Evolutionary conservation across 495 filamentous ascomycete genomes (phyloP).

Genomic region (Talaromyces thailandensis): DNA sequence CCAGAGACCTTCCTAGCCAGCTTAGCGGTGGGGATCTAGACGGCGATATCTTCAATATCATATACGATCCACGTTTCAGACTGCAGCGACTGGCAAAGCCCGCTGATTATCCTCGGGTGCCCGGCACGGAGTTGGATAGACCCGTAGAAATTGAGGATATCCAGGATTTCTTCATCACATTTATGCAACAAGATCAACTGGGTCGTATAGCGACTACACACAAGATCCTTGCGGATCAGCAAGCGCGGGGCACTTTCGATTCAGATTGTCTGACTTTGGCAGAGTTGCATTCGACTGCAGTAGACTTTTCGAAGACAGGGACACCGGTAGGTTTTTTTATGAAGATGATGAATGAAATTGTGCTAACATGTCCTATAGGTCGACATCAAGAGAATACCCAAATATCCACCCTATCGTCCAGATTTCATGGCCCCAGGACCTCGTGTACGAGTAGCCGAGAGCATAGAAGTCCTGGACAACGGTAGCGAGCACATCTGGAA

Average conservation of each 20-base stretch:
- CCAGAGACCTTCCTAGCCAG: conserved; percentile 64
- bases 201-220: conserved; percentile 62
- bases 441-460: conserved; percentile 37
- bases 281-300: conserved; percentile 62
- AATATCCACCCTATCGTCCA: conserved; percentile 31
- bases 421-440: conserved; percentile 65
- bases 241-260: conserved; percentile 43
- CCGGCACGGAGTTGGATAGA: conserved; percentile 45
- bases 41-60: conserved; percentile 69
- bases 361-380: conserved; percentile 17
- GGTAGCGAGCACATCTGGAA: conserved; percentile 11
- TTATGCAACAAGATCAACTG: conserved; percentile 69
- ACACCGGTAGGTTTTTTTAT: conserved; percentile 41
- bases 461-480: conserved; percentile 32
- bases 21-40: conserved; percentile 78
- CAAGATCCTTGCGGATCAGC: conserved; percentile 57
- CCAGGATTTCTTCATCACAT: conserved; percentile 66
- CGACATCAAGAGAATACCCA: conserved; percentile 33
- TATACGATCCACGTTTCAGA: conserved; percentile 49
- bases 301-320: conserved; percentile 79
- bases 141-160: conserved; percentile 52
- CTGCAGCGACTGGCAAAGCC: conserved; percentile 34
- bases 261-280: conserved; percentile 54
- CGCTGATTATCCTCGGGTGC: conserved; percentile 56
- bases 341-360: background rate